Conservation (phyloP, 148 eudicot species). For the Hydrangea macrophylla region DNA sequence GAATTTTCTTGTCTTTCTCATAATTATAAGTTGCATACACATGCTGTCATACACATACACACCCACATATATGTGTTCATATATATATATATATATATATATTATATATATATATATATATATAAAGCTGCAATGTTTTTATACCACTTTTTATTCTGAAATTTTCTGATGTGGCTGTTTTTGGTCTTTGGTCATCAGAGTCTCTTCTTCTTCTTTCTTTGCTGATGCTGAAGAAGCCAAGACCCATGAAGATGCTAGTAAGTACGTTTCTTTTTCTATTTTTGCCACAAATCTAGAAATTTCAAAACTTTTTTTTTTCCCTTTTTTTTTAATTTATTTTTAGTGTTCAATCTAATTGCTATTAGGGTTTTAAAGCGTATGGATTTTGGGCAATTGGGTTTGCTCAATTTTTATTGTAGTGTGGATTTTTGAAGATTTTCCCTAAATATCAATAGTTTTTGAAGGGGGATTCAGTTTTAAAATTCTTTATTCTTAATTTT, state of each 20-base stretch:
- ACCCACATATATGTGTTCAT: too few species aligned
- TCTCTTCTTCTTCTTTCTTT: conserved; percentile 19
- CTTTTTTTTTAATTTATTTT: not conserved
- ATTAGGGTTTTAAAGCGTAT: not conserved
- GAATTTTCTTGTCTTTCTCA: conserved; percentile 42
- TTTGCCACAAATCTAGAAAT: conserved; percentile 3
- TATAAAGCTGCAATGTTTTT: conserved; percentile 25
- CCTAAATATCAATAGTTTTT: too few species aligned
- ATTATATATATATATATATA: conserved; percentile 7
- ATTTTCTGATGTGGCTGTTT: conserved; percentile 26
- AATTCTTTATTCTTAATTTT: not conserved
- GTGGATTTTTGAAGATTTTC: not conserved
- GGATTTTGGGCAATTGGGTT: not conserved
- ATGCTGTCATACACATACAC: too few species aligned
- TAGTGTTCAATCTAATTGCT: not conserved
- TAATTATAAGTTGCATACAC: conserved; percentile 25
- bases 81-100: too few species aligned
- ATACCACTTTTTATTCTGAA: conserved; percentile 13
- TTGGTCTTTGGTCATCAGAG: conserved; percentile 33
- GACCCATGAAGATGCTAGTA: conserved; percentile 50
- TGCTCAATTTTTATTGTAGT: not conserved
- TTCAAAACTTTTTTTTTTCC: not conserved
- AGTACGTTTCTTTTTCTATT: conserved; percentile 40
- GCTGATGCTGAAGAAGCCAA: conserved; percentile 26
- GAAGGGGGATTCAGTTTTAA: not conserved